A percentile compares a stretch with the other conserved stretches of the same genome.
phyloP scores from a whole-genome alignment of 2,329 filamentous ascomycete genomes.

The Neoarthrinium moseri region DNA sequence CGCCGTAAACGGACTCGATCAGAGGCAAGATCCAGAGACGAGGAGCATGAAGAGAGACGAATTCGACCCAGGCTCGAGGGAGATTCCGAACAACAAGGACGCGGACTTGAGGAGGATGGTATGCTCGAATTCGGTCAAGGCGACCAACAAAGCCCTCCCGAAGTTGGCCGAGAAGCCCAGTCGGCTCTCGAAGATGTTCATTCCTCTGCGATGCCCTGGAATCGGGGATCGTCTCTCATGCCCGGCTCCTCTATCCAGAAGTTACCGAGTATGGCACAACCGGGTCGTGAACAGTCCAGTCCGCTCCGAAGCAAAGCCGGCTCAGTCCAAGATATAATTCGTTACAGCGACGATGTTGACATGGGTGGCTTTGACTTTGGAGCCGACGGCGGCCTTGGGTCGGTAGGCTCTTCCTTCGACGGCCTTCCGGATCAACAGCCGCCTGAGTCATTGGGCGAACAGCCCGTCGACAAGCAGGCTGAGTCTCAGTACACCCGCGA shows the following conservation, averaged over 20 bases:
- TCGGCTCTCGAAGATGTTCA: slow-evolving; percentile 67
- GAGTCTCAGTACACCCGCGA: slow-evolving; percentile 16
- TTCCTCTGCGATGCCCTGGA: slow-evolving; percentile 54
- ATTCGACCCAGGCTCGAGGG: slow-evolving; percentile 34
- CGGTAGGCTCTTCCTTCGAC: slow-evolving; percentile 30
- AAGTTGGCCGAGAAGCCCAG: slow-evolving; percentile 51
- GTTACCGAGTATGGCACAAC: slow-evolving; percentile 35
- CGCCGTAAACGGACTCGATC: slow-evolving; percentile 35
- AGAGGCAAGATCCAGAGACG: slow-evolving; percentile 42
- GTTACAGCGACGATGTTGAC: slow-evolving; percentile 43
- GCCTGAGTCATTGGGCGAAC: neutral
- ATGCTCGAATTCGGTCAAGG: slow-evolving; percentile 16
- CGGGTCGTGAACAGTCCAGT: slow-evolving; percentile 38
- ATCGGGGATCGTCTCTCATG: slow-evolving; percentile 43
- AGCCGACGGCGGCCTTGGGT: slow-evolving; percentile 23
- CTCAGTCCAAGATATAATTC: slow-evolving; percentile 39
- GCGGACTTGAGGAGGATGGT: slow-evolving; percentile 23
- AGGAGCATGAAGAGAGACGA: slow-evolving; percentile 34
- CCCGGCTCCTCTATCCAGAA: slow-evolving; percentile 46
- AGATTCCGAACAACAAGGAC: slow-evolving; percentile 17
- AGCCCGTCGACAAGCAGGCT: slow-evolving; percentile 5
- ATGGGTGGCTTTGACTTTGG: slow-evolving; percentile 31
- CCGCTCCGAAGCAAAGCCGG: slow-evolving; percentile 36
- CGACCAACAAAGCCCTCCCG: slow-evolving; percentile 16
- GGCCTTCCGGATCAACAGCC: slow-evolving; percentile 16